A percentile compares a stretch with the other conserved stretches of the same genome.
phyloP scores from a whole-genome alignment of 371 early-diverging fungal genomes.

The Mycotypha africana region DNA sequence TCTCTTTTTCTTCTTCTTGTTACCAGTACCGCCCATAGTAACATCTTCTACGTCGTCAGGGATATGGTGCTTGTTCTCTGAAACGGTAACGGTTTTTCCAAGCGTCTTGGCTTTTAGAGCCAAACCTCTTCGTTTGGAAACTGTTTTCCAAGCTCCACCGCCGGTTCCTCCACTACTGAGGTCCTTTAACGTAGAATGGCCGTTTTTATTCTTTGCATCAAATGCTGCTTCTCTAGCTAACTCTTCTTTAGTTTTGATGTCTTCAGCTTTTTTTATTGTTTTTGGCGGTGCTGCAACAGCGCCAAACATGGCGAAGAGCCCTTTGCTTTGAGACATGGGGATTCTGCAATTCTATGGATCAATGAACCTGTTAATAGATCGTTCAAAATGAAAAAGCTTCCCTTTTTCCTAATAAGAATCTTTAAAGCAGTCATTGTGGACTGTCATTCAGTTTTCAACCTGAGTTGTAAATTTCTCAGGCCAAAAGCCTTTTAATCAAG shows the following conservation, averaged over 20 bases:
- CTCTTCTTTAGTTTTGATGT: constrained; percentile 10
- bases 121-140: constrained; percentile 10
- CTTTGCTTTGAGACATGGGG: constrained; percentile 18
- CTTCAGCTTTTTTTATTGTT: constrained; percentile 4
- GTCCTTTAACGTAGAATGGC: neutral
- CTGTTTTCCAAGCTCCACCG: constrained; percentile 23
- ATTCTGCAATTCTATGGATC: too few species aligned
- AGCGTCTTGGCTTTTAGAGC: constrained; percentile 17
- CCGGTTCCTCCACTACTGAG: neutral
- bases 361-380: too few species aligned
- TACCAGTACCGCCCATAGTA: constrained; percentile 28
- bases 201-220: neutral
- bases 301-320: constrained; percentile 35
- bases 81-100: constrained; percentile 21
- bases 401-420: too few species aligned
- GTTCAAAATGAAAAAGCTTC: too few species aligned
- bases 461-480: too few species aligned
- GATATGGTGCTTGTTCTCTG: constrained; percentile 13
- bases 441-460: too few species aligned
- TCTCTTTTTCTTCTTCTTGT: constrained; percentile 27
- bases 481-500: too few species aligned
- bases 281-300: constrained; percentile 3
- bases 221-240: constrained; percentile 10
- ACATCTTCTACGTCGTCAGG: constrained; percentile 26
- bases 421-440: too few species aligned